These are phyloP conservation scores for Antitrichia curtipendula DNA, from an alignment of 225 moss, liverwort and hornwort genomes.

Conservation along the genomic window DNA sequence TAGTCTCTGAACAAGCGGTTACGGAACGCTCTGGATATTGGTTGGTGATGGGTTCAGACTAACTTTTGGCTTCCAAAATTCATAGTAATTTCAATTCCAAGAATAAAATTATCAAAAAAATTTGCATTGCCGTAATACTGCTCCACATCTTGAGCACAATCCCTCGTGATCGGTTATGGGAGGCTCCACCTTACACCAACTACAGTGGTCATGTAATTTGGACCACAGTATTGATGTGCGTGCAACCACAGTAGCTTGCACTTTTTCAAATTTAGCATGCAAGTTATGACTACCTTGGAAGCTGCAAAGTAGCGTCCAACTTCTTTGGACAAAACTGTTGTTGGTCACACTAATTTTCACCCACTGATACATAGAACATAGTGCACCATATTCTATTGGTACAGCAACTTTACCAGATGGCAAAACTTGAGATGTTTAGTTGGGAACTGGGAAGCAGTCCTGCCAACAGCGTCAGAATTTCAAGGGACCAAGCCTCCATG, in stretches of 20 bases:
- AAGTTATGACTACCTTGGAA: background rate
- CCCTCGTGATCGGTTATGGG: too few species aligned
- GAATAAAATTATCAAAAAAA: too few species aligned
- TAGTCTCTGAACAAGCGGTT: too few species aligned
- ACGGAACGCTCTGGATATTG: too few species aligned
- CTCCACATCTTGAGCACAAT: too few species aligned
- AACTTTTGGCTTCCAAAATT: too few species aligned
- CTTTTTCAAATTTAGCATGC: background rate
- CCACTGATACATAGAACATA: background rate
- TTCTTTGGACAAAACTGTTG: background rate
- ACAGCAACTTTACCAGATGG: conserved; percentile 16
- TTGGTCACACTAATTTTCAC: background rate
- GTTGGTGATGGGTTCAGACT: too few species aligned
- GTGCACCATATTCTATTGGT: background rate
- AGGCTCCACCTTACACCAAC: background rate
- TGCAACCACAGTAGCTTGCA: background rate
- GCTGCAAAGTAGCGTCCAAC: background rate
- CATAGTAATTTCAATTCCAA: too few species aligned
- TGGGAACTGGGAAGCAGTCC: conserved; percentile 39
- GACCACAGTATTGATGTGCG: background rate
- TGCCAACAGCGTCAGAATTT: conserved; percentile 11
- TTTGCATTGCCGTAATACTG: too few species aligned
- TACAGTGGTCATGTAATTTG: background rate
- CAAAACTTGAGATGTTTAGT: conserved; percentile 21
- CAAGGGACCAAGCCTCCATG: conserved; percentile 25